Evolutionary conservation across 192 early-diverging fungal genomes (phyloP).

Genomic region (Podila epicladia): DNA sequence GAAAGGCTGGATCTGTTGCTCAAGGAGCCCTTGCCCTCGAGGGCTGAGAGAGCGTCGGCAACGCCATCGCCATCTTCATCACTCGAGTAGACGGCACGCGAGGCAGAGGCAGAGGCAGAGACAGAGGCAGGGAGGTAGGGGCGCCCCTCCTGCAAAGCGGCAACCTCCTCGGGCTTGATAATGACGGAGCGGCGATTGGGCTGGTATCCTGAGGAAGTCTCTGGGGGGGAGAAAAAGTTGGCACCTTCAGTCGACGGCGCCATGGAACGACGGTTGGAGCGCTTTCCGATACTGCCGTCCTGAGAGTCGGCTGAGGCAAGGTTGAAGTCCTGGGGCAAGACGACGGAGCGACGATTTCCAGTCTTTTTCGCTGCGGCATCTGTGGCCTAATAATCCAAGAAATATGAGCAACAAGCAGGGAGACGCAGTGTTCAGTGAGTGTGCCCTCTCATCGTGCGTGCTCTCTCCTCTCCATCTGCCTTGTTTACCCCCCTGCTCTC

Average conservation of each 20-base stretch:
- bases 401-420: too few relatives aligned
- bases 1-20: constrained; percentile 46
- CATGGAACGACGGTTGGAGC: neutral
- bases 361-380: neutral
- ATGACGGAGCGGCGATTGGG: constrained; percentile 46
- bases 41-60: constrained; percentile 32
- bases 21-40: constrained; percentile 36
- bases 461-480: too few relatives aligned
- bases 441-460: too few relatives aligned
- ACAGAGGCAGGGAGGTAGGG: constrained; percentile 12
- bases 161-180: constrained; percentile 39
- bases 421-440: too few relatives aligned
- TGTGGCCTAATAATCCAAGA: too few relatives aligned
- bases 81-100: constrained; percentile 7
- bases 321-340: constrained; percentile 13
- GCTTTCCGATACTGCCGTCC: constrained; percentile 6
- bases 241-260: neutral
- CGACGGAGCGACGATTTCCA: constrained; percentile 27
- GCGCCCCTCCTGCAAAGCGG: constrained; percentile 32
- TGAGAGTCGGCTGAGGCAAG: constrained; percentile 3
- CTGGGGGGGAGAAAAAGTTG: neutral
- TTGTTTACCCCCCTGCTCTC: too few relatives aligned
- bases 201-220: constrained; percentile 3
- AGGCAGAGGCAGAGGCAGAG: neutral
- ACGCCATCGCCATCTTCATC: constrained; percentile 33